Base-by-base conservation (phyloP, 768 basidiomycete species). In the Russula foetens region DNA sequence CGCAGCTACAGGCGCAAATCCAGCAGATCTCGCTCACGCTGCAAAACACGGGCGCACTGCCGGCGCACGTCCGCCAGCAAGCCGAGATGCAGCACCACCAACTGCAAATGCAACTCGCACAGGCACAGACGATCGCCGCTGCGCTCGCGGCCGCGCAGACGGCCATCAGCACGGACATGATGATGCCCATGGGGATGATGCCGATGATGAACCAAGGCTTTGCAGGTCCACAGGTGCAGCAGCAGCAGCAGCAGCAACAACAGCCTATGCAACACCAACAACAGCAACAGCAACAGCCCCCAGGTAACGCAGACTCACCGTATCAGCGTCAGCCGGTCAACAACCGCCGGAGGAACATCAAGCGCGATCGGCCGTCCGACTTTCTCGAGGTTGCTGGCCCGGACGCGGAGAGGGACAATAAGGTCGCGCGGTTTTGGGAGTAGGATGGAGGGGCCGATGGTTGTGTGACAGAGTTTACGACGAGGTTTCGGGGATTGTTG, bases 311-410 rank as follows among this genome's bases (percentile, higher is more conserved):
- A 68, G 90, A 92, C 63, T 92, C 90, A 7, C 87, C 90, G n/a
- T 92, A 93, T 70, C 91, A 93, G 70, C 79, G 91, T 38, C 69
- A 91, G 51, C 90, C 90, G 31, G 73, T 93, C 56, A 92, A 92
- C 68, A 90, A 89, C 67, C 79, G 90, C 60, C 80, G 90, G 55
- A 76, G 88, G 68, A 84, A 84, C 66, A 68, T 89, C 65, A 92
- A 93, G 73, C 80, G 90, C 9, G 91, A 92, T 31, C 77, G 90
- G 48, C 90, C 90, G 1, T 85, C 87, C 4, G 91, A 93, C 72
- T 92, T 92, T 68, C 71, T 90, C 68, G 90, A 92, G 67, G 79
- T 90, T 2, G 67, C 64, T 12, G 82, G 82, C 28, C 59, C 59
- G 23, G 59, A 65, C 3, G 81, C 78, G 15, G 84, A 85, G 59